Evolutionary conservation across 179 eudicot species (phyloP), one percentile per base, ranked within the genome.

Genomic region (Spinacia oleracea): DNA sequence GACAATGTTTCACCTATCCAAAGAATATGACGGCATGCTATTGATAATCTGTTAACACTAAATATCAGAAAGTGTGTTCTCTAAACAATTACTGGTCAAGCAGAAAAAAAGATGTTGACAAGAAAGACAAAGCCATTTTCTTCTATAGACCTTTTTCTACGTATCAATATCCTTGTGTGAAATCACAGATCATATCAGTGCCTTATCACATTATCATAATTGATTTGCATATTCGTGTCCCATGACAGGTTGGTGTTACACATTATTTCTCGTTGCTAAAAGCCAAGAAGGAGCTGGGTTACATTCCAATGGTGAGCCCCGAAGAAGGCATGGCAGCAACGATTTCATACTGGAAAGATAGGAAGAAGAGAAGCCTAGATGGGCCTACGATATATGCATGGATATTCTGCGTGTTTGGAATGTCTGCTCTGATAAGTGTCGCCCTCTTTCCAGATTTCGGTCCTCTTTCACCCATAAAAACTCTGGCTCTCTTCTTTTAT

Each of bases 221-320:
- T 48, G 63, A 73, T 43, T 51, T 34, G 9, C 23, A n/a, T 51
- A 60, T 74, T 48, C 3, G 9, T 78, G 46, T 78, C 27, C 45
- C 12, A n/a, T 81, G 82, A 73, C 87, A 94, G 98, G 94, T 94
- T 77, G 97, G 98, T 6, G 88, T 94, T 23, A 94, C 97, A 15
- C 94, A 93, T 86, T 90, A 93, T 85, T 95, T 91, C 86, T 93
- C 97, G 2, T 78, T 74, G 70, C 82, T 90, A 34, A 95, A 93
- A 88, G 98, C 97, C 11, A 93, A 87, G 86, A 82, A 86, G 55
- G 97, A 95, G 86, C 83, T 95, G 67, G 97, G 97, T 18, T 95
- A 91, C 75, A 81, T 81, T 67, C 98, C 98, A 11, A 65, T 88
- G 83, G 93, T 91, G 72, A 93, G 84, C 82, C 87, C 97, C n/a